Base-by-base conservation (phyloP, 2,329 filamentous ascomycete genomes). In the Aspergillus ibericus region DNA sequence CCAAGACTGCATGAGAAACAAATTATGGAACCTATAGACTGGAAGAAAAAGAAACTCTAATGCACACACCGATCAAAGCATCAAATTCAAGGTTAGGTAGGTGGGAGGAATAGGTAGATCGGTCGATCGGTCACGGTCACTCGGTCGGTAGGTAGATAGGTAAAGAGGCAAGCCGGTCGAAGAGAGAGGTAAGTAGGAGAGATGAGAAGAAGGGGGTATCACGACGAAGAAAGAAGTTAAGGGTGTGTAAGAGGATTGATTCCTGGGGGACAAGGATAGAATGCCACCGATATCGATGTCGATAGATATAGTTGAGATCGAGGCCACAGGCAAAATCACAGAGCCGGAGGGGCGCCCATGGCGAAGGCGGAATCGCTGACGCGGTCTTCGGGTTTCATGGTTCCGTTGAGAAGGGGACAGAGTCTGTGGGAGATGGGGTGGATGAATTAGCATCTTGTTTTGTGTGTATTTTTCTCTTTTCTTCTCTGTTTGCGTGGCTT, bases 331-430 rank as follows among this genome's bases (percentile, higher is more conserved):
- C 22, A 25, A 15, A 18, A 15, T 65, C 55, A 67, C 32, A 69
- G 59, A 38, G 68, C 62, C 6, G 68, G 70, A 13, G 78, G 77
- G 5, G 77, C 77, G 50, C 76, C 78, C 75, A 81, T 80, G 1
- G 76, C 75, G 64, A 82, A 82, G 15, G 78, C 78, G 2, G 78
- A 77, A 56, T 77, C 77, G 58, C 73, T 77, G 53, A 78, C 72
- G 3, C 72, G 75, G 27, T 81, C 78, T 59, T 81, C 79, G 36
- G 77, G 77, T 64, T 89, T 88, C 80, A 89, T 89, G 32, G 89
- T 91, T 53, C 92, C 91, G 72, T 96, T 96, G 62, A 96, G 87
- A 74, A 95, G 81, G 49, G 91, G 91, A 74, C 91, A 96, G 69
- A 93, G 84, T 75, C 88, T 92, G 82, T 60, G 13, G 25, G 12